Base-by-base conservation (phyloP, 805 yeast genomes). In the Ogataea zsoltii region DNA sequence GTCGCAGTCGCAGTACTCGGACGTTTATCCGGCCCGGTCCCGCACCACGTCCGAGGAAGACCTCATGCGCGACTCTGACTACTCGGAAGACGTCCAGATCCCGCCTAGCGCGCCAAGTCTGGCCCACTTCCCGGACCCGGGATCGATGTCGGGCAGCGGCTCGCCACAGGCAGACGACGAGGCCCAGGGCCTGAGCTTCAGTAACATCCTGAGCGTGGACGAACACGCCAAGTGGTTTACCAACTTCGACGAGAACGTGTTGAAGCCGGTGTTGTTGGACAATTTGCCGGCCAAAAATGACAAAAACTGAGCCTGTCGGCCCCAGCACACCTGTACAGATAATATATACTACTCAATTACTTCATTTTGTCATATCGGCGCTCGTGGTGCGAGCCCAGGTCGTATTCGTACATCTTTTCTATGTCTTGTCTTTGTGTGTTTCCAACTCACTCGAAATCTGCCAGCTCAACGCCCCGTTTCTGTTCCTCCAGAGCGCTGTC, bases 191-290 rank as follows among this genome's bases (percentile, higher is more conserved):
- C 32, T 62, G 28, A 62, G 50, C 30, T 49, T 67, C 28, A 58
- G 60, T 37, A 62, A 61, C 45, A 56, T 68, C n/a, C 46, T 68
- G 19, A 61, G 63, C 41, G 62, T 60, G 31, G 92, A 85, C 51
- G 91, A 86, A 53, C 87, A 83, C 49, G 86, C 91, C 10, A 83
- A 79, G 61, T 92, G 99, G 98, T 94, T 94, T 65, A 85, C 88
- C 16, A 85, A 81, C 56, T 88, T 94, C 61, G 99, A 94, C 62
- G 97, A 94, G 57, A 88, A 88, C 61, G 94, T 94, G 17, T 73
- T 94, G 57, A 91, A 91, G 64, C 97, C 97, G 1, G 96, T 89
- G 0, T 75, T 92, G 42, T 74, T 91, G 47, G 98, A 92, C 56
- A 72, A 70, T 48, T 41, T 70, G 38, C 77, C 77, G 3, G 39